Evolutionary conservation across 768 basidiomycete species (phyloP).

Genomic region (Termitomyces sp.): DNA sequence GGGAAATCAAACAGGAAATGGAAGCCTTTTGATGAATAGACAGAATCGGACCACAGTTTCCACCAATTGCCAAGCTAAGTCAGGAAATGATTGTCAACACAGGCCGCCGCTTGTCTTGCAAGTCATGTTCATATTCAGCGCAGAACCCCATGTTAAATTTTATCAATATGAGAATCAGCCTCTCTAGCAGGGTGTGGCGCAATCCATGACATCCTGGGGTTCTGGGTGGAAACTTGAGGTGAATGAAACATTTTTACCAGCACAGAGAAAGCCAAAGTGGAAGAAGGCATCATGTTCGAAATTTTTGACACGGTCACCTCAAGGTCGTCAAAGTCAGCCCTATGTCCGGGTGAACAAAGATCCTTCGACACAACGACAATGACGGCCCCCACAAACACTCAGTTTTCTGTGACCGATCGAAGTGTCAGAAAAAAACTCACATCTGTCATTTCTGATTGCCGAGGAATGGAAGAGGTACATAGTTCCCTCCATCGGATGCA

Average conservation of each 20-base stretch:
- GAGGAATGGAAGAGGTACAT: too few relatives aligned
- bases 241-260: too few relatives aligned
- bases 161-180: background rate
- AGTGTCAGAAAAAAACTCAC: background rate
- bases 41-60: background rate
- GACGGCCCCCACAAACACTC: background rate
- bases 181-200: background rate
- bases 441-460: conserved; percentile 1
- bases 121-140: background rate
- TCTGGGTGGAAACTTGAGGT: too few relatives aligned
- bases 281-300: background rate
- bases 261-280: background rate
- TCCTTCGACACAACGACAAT: background rate
- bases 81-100: background rate
- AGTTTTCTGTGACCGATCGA: background rate
- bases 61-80: background rate
- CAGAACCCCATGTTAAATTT: background rate
- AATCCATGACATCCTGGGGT: too few relatives aligned
- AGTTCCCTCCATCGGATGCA: background rate
- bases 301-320: too few relatives aligned
- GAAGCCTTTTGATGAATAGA: background rate
- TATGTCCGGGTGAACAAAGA: too few relatives aligned
- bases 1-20: background rate
- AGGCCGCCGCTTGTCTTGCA: too few relatives aligned
- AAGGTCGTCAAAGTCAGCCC: too few relatives aligned